Conservation (phyloP, 768 basidiomycete species). For the Amanita subjunquillea region DNA sequence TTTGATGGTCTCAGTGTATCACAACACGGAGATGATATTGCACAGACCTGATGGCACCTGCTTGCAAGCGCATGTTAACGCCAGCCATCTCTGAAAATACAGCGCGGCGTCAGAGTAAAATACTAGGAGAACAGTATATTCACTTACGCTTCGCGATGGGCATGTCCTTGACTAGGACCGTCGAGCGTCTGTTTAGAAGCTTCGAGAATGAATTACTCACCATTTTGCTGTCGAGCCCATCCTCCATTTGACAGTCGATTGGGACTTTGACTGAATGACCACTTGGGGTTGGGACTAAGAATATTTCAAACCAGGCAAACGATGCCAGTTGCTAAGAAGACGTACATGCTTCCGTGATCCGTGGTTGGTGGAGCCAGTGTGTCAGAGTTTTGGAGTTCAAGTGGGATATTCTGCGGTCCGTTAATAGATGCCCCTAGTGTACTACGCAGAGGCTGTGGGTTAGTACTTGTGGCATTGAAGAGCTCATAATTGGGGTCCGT, state of each 20-base stretch:
- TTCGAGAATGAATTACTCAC: slow-evolving; percentile 15
- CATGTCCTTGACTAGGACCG: slow-evolving; percentile 28
- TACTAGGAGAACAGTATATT: background rate
- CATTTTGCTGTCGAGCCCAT: slow-evolving; percentile 49
- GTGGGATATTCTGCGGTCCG: slow-evolving; percentile 28
- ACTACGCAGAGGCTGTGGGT: slow-evolving; percentile 27
- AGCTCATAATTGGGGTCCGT: slow-evolving; percentile 34
- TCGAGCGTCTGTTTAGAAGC: background rate
- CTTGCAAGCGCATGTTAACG: slow-evolving; percentile 42
- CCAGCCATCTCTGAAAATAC: slow-evolving; percentile 24
- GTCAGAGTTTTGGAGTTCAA: slow-evolving; percentile 36
- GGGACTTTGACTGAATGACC: slow-evolving; percentile 46
- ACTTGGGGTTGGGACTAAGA: slow-evolving; percentile 37
- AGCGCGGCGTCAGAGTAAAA: background rate
- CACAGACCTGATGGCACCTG: slow-evolving; percentile 36
- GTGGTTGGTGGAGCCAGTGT: slow-evolving; percentile 33
- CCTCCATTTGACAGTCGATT: slow-evolving; percentile 49
- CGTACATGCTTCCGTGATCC: slow-evolving; percentile 33
- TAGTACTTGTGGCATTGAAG: slow-evolving; percentile 18
- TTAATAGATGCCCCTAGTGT: slow-evolving; percentile 29
- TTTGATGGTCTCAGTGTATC: slow-evolving; percentile 9
- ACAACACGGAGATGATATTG: background rate
- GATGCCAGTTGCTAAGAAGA: background rate
- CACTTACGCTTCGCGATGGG: slow-evolving; percentile 36
- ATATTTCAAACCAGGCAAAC: background rate